These are phyloP conservation scores for Apiospora saccharicola DNA, from an alignment of 2,329 filamentous ascomycete species.

Conservation along the genomic window DNA sequence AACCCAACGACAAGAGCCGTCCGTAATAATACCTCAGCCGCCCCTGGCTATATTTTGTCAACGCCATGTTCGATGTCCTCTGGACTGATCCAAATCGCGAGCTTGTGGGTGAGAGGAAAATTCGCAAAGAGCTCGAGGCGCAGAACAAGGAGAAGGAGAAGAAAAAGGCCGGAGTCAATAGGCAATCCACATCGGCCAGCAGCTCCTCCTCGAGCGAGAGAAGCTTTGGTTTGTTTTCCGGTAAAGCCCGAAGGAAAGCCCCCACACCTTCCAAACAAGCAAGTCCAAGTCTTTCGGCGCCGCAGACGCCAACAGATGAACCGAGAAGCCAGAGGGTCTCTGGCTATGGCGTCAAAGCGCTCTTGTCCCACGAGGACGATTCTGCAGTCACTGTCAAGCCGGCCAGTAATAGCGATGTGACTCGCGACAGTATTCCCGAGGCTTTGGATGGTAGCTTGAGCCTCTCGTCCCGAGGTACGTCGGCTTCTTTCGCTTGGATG, in stretches of 20 bases:
- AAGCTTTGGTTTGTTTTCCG: conserved; percentile 53
- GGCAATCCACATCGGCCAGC: conserved; percentile 51
- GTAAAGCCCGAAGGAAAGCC: conserved; percentile 47
- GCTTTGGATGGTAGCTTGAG: conserved; percentile 34
- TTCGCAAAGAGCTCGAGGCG: conserved; percentile 55
- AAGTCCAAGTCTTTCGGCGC: conserved; percentile 20
- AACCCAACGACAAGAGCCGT: not conserved
- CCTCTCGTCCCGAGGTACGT: conserved; percentile 46
- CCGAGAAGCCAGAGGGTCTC: conserved; percentile 34
- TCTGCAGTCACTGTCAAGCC: conserved; percentile 33
- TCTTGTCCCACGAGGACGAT: conserved; percentile 35
- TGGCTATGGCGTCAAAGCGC: conserved; percentile 36
- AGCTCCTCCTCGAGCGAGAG: conserved; percentile 51
- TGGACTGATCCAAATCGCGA: conserved; percentile 65
- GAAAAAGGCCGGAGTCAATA: conserved; percentile 39
- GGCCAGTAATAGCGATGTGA: conserved; percentile 27
- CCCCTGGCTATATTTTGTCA: not conserved
- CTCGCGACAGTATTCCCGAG: conserved; percentile 34
- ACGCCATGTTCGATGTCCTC: conserved; percentile 63
- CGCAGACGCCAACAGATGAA: conserved; percentile 25
- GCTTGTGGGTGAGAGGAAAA: conserved; percentile 59
- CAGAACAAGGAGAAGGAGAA: conserved; percentile 42
- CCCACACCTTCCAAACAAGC: conserved; percentile 34
- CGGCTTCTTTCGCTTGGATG: not conserved
- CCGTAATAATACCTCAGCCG: not conserved